Evolutionary conservation across 169 alveolate genomes (phyloP).

Genomic region (Cryptosporidium baileyi): DNA sequence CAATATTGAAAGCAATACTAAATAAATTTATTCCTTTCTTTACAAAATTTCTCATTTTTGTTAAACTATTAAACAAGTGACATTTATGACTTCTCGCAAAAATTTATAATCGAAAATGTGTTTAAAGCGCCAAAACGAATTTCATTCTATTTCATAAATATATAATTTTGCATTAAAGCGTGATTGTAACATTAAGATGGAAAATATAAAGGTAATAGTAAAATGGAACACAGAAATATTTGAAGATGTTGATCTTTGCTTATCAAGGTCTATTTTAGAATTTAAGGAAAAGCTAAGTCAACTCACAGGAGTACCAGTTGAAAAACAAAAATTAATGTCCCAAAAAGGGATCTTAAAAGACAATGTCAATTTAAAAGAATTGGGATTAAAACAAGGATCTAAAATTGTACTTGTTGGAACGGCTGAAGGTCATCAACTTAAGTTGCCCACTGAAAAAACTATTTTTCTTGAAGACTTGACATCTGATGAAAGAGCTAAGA

Average conservation of each 20-base stretch:
- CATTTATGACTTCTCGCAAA: not conserved
- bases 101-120: not conserved
- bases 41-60: not conserved
- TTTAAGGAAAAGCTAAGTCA: conserved; percentile 76
- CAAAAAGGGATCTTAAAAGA: conserved; percentile 84
- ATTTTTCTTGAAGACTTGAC: conserved; percentile 91
- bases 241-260: conserved; percentile 72
- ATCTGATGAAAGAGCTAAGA: conserved; percentile 87
- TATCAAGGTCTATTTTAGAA: conserved; percentile 41
- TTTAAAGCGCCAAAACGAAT: not conserved
- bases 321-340: conserved; percentile 88
- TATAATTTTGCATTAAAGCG: not conserved
- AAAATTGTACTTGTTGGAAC: conserved; percentile 90
- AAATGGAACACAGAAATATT: conserved; percentile 73
- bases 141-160: too few species aligned
- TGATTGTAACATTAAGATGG: not conserved
- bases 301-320: conserved; percentile 91
- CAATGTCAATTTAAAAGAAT: conserved; percentile 79
- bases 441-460: conserved; percentile 79
- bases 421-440: conserved; percentile 83
- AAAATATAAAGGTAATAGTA: conserved; percentile 68
- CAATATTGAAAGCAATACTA: conserved; percentile 1
- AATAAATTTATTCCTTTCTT: not conserved
- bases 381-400: conserved; percentile 82
- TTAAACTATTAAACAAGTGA: not conserved